Evolutionary conservation across 352 stramenopile species (phyloP), one percentile per base, ranked within the genome.

Genomic region (Peronosclerospora sorghi): DNA sequence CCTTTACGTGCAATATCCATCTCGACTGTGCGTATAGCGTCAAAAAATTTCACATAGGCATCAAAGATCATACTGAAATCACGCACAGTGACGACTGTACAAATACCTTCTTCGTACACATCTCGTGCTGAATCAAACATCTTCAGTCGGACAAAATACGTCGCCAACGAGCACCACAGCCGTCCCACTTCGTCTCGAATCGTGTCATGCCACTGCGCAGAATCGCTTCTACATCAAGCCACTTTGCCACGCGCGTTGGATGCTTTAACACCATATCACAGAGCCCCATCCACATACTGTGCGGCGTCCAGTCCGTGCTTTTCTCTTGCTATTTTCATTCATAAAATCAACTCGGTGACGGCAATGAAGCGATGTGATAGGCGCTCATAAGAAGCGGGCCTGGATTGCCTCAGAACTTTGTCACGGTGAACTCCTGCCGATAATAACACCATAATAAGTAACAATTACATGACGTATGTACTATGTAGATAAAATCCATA

Each of bases 1-100:
- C 38, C 52, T 41, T 50, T 51, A 51, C 48, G 48, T 14, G 56
- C 61, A 13, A 95, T 52, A 45, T 95, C 77, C 84, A 99, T 98
- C 56, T 98, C 93, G 10, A 94, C 92, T 9, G 87, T 96, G 13
- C 99, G 68, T 53, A 99, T 87, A 17, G 81, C 88, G 65, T 99
- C 95, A 65, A 99, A 90, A 64, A 98, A 98, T 66, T 97, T 89
- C 15, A 96, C 73, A 60, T 99, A 99, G 2, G 95, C 91, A 63
- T 99, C 96, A 48, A 98, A 99, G 19, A 99, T 84, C 61, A 98
- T 86, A 51, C 86, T 97, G 54, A 99, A 99, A 71, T 99, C 97
- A 8, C 95, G 86, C 32, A 90, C 77, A 0, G 74, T 89, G 36
- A 86, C 34, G 9, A 89, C 76, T 0, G 68, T 77, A 14, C 66